phyloP scores from a whole-genome alignment of 2,329 filamentous ascomycete species.

The Alternaria solani region DNA sequence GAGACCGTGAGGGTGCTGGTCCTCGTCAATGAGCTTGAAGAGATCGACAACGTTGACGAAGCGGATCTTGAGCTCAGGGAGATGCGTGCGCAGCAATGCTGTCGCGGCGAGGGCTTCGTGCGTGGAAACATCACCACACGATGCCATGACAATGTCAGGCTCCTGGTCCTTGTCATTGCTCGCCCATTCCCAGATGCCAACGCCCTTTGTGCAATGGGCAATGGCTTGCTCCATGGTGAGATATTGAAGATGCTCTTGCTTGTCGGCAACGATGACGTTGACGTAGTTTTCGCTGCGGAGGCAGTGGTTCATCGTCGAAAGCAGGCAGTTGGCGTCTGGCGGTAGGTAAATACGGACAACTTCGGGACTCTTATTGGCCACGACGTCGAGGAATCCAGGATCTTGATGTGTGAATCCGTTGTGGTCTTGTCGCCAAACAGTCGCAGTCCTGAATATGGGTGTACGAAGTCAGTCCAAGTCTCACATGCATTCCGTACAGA shows the following conservation, averaged over 20 bases:
- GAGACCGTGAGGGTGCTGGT: conserved; percentile 77
- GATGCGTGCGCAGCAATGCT: conserved; percentile 73
- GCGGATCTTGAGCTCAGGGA: conserved; percentile 77
- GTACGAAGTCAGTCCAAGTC: too few relatives aligned
- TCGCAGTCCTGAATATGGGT: conserved; percentile 61
- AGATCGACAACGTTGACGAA: conserved; percentile 83
- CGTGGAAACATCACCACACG: conserved; percentile 77
- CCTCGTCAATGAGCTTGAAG: conserved; percentile 77
- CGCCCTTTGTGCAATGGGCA: conserved; percentile 79
- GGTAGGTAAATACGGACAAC: conserved; percentile 83
- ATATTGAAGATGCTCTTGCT: conserved; percentile 80
- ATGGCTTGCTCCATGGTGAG: conserved; percentile 76
- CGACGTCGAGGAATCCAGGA: conserved; percentile 77
- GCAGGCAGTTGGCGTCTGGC: conserved; percentile 79
- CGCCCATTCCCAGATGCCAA: conserved; percentile 80
- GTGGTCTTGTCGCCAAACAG: conserved; percentile 84
- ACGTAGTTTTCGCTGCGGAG: conserved; percentile 78
- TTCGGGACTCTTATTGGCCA: conserved; percentile 81
- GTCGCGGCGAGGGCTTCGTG: conserved; percentile 78
- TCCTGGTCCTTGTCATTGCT: conserved; percentile 73
- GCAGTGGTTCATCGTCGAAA: conserved; percentile 80
- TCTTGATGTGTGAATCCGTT: conserved; percentile 86
- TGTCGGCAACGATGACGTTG: conserved; percentile 81
- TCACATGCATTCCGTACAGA: too few relatives aligned
- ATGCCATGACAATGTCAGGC: conserved; percentile 79